phyloP scores from a whole-genome alignment of 306 rosid species.

The Prunus salicina region DNA sequence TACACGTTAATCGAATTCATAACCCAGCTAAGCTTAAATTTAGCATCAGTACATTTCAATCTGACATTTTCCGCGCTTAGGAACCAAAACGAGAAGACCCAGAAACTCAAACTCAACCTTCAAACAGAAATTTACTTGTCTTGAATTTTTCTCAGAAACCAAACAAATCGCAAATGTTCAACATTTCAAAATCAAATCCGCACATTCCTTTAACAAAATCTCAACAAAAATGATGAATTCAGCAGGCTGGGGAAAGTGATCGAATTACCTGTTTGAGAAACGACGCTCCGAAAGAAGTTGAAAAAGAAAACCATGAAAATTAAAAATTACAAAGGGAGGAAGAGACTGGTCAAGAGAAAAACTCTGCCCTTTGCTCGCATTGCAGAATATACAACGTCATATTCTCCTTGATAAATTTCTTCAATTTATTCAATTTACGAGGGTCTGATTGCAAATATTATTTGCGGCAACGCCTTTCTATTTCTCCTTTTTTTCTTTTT shows the following conservation, averaged over 20 bases:
- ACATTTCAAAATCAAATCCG: not conserved
- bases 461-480: not conserved
- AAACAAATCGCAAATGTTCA: not conserved
- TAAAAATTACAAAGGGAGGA: constrained; percentile 9
- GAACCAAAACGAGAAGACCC: constrained; percentile 3
- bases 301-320: constrained; percentile 21
- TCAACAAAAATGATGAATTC: not conserved
- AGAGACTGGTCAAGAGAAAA: constrained; percentile 29
- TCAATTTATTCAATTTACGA: not conserved
- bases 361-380: constrained; percentile 26
- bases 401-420: constrained; percentile 3
- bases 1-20: not conserved
- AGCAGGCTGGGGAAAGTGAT: constrained; percentile 2
- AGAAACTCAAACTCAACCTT: constrained; percentile 11
- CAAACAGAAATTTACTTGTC: not conserved
- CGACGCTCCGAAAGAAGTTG: constrained; percentile 22
- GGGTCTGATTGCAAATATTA: not conserved
- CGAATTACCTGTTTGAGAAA: constrained; percentile 33
- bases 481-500: not conserved
- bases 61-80: not conserved
- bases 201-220: not conserved
- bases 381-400: not conserved
- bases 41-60: not conserved
- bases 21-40: not conserved
- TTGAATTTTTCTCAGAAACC: constrained; percentile 2